Conservation (phyloP, 441 rosid species). For the Theobroma grandiflorum region DNA sequence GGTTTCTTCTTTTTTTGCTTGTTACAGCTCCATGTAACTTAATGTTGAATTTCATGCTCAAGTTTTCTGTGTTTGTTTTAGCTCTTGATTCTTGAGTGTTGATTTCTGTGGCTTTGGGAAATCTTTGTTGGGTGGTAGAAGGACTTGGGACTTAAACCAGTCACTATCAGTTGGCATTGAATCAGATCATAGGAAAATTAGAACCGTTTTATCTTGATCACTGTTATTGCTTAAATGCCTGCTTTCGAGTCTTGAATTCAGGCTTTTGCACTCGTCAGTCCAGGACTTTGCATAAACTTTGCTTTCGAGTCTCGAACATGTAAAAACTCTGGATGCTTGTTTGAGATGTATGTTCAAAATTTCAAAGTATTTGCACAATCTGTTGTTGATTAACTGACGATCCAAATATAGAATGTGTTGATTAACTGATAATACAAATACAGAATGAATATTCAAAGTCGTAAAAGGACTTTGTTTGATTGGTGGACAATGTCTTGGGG, state of each 20-base stretch:
- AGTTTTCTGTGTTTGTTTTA: not conserved
- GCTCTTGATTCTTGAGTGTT: slow-evolving; percentile 65
- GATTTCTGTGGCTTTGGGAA: not conserved
- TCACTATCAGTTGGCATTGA: not conserved
- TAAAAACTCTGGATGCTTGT: not conserved
- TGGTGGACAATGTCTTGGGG: not conserved
- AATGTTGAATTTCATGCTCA: not conserved
- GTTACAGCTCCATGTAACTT: not conserved
- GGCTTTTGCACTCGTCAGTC: not conserved
- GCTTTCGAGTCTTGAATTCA: not conserved
- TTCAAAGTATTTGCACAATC: not conserved
- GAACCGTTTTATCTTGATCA: not conserved
- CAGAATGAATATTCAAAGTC: too few relatives aligned
- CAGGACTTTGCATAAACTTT: not conserved
- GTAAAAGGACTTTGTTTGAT: not conserved
- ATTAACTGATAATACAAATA: too few relatives aligned
- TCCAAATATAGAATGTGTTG: not conserved
- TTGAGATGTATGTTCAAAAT: not conserved
- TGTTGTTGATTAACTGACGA: not conserved
- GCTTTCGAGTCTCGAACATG: not conserved
- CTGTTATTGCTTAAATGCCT: not conserved
- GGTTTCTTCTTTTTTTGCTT: slow-evolving; percentile 46
- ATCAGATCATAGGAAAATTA: not conserved
- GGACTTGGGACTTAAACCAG: not conserved
- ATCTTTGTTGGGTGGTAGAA: not conserved